phyloP scores from a whole-genome alignment of 257 asterid species.

The Gentiana straminea region DNA sequence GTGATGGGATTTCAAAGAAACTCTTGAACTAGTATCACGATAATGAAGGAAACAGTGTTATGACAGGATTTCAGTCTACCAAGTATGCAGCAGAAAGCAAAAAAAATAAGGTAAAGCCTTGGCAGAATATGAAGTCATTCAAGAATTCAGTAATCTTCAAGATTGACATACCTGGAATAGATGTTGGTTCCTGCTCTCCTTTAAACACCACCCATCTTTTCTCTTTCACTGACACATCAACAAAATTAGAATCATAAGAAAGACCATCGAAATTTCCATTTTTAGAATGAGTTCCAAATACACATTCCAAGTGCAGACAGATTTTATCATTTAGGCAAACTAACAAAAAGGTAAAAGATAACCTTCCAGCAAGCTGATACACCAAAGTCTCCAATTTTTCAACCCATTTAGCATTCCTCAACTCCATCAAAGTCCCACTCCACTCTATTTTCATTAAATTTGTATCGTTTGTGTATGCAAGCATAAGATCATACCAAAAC shows the following conservation, averaged over 20 bases:
- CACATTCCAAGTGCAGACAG: background rate
- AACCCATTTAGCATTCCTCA: background rate
- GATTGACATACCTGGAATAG: slow-evolving; percentile 57
- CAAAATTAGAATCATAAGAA: slow-evolving; percentile 6
- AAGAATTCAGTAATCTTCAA: background rate
- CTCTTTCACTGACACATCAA: slow-evolving; percentile 65
- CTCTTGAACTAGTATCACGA: no score
- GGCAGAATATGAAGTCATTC: background rate
- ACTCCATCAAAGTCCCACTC: no score
- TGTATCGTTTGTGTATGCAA: no score
- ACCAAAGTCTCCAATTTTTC: background rate
- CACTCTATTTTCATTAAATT: no score
- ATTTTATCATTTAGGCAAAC: no score
- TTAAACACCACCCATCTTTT: slow-evolving; percentile 80
- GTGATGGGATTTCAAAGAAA: no score
- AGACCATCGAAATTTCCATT: background rate
- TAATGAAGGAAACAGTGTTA: no score
- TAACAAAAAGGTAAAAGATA: no score
- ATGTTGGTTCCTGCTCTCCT: slow-evolving; percentile 88
- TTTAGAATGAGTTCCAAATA: background rate
- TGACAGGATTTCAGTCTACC: no score
- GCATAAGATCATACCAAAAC: no score
- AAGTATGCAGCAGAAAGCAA: background rate
- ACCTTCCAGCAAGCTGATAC: background rate
- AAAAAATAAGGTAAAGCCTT: background rate